Percentiles rank a stretch among this genome's conserved stretches.
These are phyloP conservation scores for Apiotrichum domesticum DNA, from an alignment of 1,284 basidiomycete genomes.

Conservation along the genomic window DNA sequence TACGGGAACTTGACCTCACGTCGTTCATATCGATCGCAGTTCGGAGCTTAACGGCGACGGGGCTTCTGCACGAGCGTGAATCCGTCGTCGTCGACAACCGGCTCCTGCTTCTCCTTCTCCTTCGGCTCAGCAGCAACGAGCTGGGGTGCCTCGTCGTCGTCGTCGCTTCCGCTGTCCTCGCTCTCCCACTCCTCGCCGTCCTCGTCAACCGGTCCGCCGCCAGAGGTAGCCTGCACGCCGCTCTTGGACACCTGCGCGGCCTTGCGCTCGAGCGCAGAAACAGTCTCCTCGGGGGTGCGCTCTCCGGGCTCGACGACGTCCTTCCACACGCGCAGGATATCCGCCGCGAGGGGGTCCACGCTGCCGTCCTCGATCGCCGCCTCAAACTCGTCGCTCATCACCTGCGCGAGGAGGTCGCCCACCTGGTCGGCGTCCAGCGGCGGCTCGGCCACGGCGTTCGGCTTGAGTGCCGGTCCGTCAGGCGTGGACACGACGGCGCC, in stretches of 20 bases:
- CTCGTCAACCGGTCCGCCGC: slow-evolving; percentile 41
- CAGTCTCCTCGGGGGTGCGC: slow-evolving; percentile 53
- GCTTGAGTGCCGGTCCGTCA: slow-evolving; percentile 17
- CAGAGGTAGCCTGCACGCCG: slow-evolving; percentile 24
- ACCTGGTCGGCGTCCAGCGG: slow-evolving; percentile 66
- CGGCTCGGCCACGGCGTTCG: slow-evolving; percentile 37
- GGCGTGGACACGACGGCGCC: slow-evolving; percentile 20
- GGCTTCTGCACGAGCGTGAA: slow-evolving; percentile 70
- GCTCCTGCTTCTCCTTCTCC: slow-evolving; percentile 49
- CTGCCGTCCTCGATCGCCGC: slow-evolving; percentile 73
- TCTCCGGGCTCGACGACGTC: slow-evolving; percentile 45
- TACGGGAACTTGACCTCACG: too few species aligned
- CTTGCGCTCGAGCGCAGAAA: slow-evolving; percentile 58
- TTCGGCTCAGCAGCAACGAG: slow-evolving; percentile 45
- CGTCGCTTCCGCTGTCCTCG: slow-evolving; percentile 40
- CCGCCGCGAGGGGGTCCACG: slow-evolving; percentile 61
- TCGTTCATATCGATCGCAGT: too few species aligned
- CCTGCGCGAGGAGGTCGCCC: slow-evolving; percentile 62
- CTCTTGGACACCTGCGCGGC: slow-evolving; percentile 49
- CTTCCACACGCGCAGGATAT: slow-evolving; percentile 65
- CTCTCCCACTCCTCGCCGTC: slow-evolving; percentile 53
- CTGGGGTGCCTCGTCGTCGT: slow-evolving; percentile 54
- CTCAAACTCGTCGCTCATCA: slow-evolving; percentile 80
- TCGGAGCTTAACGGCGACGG: slow-evolving; percentile 29
- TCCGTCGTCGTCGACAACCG: slow-evolving; percentile 77